Conservation (phyloP, 768 basidiomycete genomes). For the Ephemerocybe angulata region DNA sequence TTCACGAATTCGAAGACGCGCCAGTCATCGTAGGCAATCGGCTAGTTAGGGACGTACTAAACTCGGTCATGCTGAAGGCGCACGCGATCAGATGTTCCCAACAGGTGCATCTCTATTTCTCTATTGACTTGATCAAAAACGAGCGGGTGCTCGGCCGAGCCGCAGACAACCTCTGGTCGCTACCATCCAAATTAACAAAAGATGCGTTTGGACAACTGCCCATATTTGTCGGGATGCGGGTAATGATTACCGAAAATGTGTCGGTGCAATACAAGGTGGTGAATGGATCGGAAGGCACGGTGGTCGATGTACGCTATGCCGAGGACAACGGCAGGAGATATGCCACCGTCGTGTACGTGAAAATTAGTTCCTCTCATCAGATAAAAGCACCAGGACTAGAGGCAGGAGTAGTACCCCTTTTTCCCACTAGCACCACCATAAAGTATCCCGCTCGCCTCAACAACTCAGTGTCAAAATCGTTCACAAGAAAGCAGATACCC, state of each 20-base stretch:
- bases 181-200: constrained; percentile 3
- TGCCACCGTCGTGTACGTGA: background rate
- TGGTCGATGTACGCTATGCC: background rate
- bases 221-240: constrained; percentile 15
- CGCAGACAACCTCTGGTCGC: constrained; percentile 5
- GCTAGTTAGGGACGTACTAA: constrained; percentile 9
- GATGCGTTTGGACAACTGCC: constrained; percentile 15
- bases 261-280: constrained; percentile 10
- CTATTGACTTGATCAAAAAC: background rate
- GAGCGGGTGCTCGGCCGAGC: background rate
- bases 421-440: background rate
- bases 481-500: background rate
- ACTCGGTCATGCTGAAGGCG: constrained; percentile 3
- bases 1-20: constrained; percentile 9
- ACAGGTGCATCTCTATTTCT: background rate
- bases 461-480: background rate
- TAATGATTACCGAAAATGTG: constrained; percentile 19
- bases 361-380: background rate
- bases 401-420: background rate
- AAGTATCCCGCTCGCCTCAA: background rate
- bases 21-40: constrained; percentile 17
- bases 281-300: background rate
- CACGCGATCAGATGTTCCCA: background rate
- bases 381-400: background rate
- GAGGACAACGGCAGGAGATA: background rate